Evolutionary conservation across 306 rosid species (phyloP).

Genomic region (Quercus gilva): DNA sequence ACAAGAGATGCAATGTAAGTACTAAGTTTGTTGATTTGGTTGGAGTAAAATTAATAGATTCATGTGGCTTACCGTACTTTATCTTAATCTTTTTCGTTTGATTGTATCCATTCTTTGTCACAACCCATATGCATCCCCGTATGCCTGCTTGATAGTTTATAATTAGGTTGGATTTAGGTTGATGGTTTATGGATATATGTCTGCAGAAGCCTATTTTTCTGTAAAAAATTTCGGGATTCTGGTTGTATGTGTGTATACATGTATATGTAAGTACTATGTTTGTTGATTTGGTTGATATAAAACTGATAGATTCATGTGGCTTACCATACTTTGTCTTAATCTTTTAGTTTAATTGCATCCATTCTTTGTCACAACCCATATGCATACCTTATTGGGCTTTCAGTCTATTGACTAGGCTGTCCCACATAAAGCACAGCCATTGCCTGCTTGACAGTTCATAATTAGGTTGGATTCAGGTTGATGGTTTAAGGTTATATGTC

Average conservation of each 20-base stretch:
- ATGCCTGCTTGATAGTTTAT: background rate
- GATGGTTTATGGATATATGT: background rate
- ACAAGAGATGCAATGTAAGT: conserved; percentile 97
- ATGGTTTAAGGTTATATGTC: background rate
- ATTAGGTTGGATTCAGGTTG: background rate
- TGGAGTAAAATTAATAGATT: background rate
- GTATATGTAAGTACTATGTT: too few relatives aligned
- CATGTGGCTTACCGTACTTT: background rate
- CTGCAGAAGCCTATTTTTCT: background rate
- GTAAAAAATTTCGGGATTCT: background rate
- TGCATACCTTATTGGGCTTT: too few relatives aligned
- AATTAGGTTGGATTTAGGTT: background rate
- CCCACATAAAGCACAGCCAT: background rate
- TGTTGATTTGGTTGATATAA: too few relatives aligned
- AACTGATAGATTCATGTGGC: too few relatives aligned
- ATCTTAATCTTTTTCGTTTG: too few relatives aligned
- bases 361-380: too few relatives aligned
- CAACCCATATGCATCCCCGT: too few relatives aligned
- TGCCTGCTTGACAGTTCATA: background rate
- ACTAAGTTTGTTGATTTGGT: conserved; percentile 3
- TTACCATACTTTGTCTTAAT: too few relatives aligned
- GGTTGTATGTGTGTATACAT: background rate
- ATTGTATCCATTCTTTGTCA: too few relatives aligned
- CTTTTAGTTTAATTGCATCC: too few relatives aligned
- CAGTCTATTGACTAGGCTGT: background rate